phyloP scores from a whole-genome alignment of 202 grass and related monocot species.

The Schoenoplectus tabernaemontani region DNA sequence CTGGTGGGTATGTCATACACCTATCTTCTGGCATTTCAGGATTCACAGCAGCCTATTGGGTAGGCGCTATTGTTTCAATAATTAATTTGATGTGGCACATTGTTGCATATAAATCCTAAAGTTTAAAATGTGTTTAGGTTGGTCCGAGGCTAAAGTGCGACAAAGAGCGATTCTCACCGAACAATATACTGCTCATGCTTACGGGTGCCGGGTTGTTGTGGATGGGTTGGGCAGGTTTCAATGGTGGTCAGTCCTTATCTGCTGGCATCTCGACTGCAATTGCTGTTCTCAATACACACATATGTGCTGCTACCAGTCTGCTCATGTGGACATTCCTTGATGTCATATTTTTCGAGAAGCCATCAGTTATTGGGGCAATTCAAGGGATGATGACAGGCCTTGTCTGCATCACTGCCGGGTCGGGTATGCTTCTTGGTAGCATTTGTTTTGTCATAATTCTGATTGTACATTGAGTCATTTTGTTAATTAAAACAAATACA shows the following conservation, averaged over 20 bases:
- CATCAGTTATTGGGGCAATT: constrained; percentile 69
- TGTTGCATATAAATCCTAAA: neutral
- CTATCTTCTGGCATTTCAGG: constrained; percentile 69
- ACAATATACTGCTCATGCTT: constrained; percentile 78
- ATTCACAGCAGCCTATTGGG: constrained; percentile 87
- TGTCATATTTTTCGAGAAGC: constrained; percentile 57
- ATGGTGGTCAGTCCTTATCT: constrained; percentile 58
- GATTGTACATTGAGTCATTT: neutral
- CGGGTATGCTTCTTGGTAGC: constrained; percentile 26
- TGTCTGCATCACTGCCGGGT: constrained; percentile 72
- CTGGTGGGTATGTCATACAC: constrained; percentile 78
- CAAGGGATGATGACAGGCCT: constrained; percentile 85
- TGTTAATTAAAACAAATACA: constrained; percentile 7
- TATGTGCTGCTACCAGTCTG: constrained; percentile 67
- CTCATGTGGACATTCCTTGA: constrained; percentile 75
- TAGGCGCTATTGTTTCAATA: neutral
- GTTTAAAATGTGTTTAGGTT: constrained; percentile 28
- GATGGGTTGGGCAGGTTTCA: constrained; percentile 82
- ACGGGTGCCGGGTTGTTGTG: constrained; percentile 70
- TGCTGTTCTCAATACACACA: constrained; percentile 74
- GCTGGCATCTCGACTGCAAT: constrained; percentile 47
- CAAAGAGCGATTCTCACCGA: constrained; percentile 57
- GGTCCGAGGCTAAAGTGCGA: constrained; percentile 66
- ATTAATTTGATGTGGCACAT: neutral
- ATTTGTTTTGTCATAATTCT: neutral